phyloP scores from a whole-genome alignment of 495 filamentous ascomycete species.

The Lasiosphaeria ovina region DNA sequence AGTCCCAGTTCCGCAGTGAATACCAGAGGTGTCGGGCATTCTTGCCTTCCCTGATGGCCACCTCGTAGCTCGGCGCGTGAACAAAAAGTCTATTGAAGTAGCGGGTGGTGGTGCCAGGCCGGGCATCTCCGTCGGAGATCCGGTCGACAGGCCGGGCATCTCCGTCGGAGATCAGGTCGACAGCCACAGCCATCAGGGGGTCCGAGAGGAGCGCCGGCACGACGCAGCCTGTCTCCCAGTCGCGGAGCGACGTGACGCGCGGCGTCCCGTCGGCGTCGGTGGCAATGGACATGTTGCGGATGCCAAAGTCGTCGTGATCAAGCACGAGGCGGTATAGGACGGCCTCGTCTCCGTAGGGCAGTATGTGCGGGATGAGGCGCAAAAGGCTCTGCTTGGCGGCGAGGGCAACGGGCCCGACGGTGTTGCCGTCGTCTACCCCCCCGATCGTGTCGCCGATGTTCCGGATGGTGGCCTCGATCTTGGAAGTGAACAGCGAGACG shows the following conservation, averaged over 20 bases:
- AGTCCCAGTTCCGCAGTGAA: slow-evolving; percentile 32
- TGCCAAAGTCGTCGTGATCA: slow-evolving; percentile 37
- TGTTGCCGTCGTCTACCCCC: slow-evolving; percentile 29
- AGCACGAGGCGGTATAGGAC: slow-evolving; percentile 34
- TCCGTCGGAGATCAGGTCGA: slow-evolving; percentile 30
- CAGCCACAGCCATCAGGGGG: slow-evolving; percentile 28
- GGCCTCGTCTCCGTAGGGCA: slow-evolving; percentile 14
- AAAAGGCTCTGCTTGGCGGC: slow-evolving; percentile 32
- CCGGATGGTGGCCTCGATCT: slow-evolving; percentile 34
- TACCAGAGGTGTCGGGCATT: slow-evolving; percentile 38
- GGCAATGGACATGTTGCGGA: slow-evolving; percentile 34
- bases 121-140: background rate
- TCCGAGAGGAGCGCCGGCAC: slow-evolving; percentile 35
- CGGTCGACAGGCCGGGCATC: slow-evolving; percentile 13
- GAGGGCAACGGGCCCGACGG: slow-evolving; percentile 27
- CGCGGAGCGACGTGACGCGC: slow-evolving; percentile 30
- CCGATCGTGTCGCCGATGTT: slow-evolving; percentile 35
- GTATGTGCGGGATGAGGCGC: slow-evolving; percentile 30
- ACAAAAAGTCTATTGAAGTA: background rate
- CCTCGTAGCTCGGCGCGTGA: slow-evolving; percentile 17
- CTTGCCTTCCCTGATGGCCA: slow-evolving; percentile 29
- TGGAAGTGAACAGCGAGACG: slow-evolving; percentile 30
- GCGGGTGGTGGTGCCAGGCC: background rate
- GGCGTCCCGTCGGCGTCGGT: slow-evolving; percentile 18
- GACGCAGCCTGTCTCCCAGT: slow-evolving; percentile 34